Conservation (phyloP, 371 early-diverging fungal genomes). For the Mucor velutinosus region DNA sequence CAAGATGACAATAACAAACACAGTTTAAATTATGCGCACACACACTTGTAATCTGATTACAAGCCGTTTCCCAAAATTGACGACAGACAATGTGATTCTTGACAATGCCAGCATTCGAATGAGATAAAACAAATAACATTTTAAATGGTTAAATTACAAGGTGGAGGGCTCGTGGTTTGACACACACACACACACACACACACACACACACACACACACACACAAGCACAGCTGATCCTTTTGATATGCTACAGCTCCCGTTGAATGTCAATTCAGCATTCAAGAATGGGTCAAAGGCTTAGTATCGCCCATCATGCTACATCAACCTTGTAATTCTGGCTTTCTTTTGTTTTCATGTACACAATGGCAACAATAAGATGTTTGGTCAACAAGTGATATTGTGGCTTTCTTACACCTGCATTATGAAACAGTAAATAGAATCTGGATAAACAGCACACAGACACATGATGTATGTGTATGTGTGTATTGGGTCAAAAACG, state of each 20-base stretch:
- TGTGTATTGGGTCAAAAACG: no score
- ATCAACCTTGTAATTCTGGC: neutral
- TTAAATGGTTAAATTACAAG: neutral
- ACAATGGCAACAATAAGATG: neutral
- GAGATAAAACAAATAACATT: conserved; percentile 6
- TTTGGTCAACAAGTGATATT: neutral
- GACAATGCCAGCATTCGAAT: neutral
- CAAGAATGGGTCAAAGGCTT: neutral
- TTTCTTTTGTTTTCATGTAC: neutral
- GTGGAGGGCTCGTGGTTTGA: neutral
- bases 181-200: no score
- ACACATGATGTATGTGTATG: neutral
- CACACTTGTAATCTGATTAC: neutral
- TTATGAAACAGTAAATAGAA: neutral
- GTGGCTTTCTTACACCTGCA: neutral
- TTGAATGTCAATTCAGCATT: neutral
- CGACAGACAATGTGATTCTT: neutral
- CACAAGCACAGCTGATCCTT: neutral
- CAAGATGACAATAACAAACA: neutral
- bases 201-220: neutral
- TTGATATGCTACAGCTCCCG: neutral
- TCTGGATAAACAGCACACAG: neutral
- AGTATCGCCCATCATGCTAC: neutral
- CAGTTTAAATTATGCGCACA: neutral
- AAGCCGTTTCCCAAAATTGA: neutral